phyloP scores from a whole-genome alignment of 495 filamentous ascomycete genomes.

The Cercophora newfieldiana region DNA sequence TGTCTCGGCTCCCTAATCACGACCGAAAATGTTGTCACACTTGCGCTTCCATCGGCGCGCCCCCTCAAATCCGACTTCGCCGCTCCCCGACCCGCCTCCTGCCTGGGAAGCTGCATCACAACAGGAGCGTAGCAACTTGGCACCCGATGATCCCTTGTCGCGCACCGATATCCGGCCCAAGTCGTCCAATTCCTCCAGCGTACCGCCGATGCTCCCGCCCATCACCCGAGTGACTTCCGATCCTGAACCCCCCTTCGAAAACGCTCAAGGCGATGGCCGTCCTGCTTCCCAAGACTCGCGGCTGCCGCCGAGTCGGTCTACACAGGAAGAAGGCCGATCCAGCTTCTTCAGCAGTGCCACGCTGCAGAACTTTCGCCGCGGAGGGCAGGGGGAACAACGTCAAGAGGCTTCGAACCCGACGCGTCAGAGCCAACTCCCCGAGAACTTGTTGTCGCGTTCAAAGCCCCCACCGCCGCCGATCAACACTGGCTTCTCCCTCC shows the following conservation, averaged over 20 bases:
- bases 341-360: conserved; percentile 46
- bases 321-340: conserved; percentile 26
- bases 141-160: conserved; percentile 40
- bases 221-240: conserved; percentile 49
- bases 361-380: conserved; percentile 40
- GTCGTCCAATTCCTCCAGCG: conserved; percentile 36
- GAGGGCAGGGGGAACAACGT: conserved; percentile 21
- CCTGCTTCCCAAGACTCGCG: conserved; percentile 32
- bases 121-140: conserved; percentile 39
- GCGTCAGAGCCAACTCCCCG: conserved; percentile 17
- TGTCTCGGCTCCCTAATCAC: conserved; percentile 6
- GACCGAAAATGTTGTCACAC: conserved; percentile 50
- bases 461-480: conserved; percentile 36
- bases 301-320: conserved; percentile 24
- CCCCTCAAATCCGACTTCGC: conserved; percentile 54
- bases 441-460: conserved; percentile 28
- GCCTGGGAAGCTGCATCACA: conserved; percentile 40
- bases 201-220: conserved; percentile 47
- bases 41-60: conserved; percentile 55
- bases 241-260: conserved; percentile 21
- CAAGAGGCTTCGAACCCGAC: conserved; percentile 25
- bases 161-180: conserved; percentile 42
- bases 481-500: conserved; percentile 26
- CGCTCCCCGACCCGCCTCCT: conserved; percentile 43
- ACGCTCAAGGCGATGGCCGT: conserved; percentile 15